These are phyloP conservation scores for Tulasnella sp. DNA, from an alignment of 768 basidiomycete genomes.

Conservation along the genomic window DNA sequence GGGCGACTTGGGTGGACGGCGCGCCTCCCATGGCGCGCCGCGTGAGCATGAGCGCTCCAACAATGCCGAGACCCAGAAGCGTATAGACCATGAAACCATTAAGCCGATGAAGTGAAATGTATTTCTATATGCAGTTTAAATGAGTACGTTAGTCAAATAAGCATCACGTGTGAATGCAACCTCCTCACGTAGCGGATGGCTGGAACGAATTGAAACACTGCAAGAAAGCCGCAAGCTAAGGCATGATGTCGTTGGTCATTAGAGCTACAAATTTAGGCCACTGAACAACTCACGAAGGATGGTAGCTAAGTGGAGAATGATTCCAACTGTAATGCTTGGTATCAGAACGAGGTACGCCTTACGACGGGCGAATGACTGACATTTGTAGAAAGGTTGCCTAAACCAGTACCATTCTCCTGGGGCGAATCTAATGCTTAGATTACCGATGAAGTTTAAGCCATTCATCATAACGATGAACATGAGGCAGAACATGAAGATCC, in stretches of 20 bases:
- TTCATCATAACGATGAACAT: conserved; percentile 1
- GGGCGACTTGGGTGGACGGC: background rate
- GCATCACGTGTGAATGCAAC: background rate
- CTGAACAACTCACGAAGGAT: background rate
- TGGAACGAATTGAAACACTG: conserved; percentile 15
- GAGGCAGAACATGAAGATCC: background rate
- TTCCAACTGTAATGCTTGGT: background rate
- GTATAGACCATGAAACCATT: background rate
- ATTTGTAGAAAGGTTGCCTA: background rate
- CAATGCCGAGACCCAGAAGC: background rate
- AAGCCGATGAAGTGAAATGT: background rate
- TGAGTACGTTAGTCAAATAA: background rate
- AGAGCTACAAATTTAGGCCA: no score
- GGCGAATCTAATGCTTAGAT: background rate
- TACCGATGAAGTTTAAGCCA: background rate
- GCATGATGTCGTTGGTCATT: background rate
- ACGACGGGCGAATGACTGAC: background rate
- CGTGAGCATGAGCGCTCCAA: background rate
- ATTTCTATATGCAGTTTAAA: conserved; percentile 8
- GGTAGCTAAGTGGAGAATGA: background rate
- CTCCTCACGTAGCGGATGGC: conserved; percentile 1
- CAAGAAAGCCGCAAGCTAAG: conserved; percentile 8
- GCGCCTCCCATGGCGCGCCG: background rate
- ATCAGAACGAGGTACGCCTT: no score
- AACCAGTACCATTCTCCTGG: conserved; percentile 18